Percentiles rank a stretch among this genome's conserved stretches.
These are phyloP conservation scores for Penicillium manginii DNA, from an alignment of 495 filamentous ascomycete species.

Conservation along the genomic window DNA sequence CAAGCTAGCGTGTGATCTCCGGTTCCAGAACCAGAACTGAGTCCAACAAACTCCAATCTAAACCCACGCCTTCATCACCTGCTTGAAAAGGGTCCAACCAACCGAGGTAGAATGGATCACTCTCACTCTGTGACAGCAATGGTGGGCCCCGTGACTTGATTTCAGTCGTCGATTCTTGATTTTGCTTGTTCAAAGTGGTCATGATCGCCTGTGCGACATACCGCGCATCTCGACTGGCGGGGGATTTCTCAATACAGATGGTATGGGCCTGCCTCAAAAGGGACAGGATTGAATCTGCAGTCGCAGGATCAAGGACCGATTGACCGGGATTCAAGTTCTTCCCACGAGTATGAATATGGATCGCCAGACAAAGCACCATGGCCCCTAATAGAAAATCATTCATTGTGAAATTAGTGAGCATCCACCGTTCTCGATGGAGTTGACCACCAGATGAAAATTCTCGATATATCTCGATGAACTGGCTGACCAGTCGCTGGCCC, in stretches of 20 bases:
- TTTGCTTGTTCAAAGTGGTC: constrained; percentile 9
- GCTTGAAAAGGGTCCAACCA: constrained; percentile 9
- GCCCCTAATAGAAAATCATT: constrained; percentile 26
- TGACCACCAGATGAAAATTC: constrained; percentile 23
- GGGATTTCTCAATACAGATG: constrained; percentile 20
- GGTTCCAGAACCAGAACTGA: neutral
- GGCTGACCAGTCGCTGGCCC: constrained; percentile 22
- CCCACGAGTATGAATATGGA: constrained; percentile 11
- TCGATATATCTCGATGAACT: constrained; percentile 19
- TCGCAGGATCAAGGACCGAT: neutral
- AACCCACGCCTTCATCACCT: neutral
- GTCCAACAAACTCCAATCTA: constrained; percentile 10
- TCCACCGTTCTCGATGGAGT: constrained; percentile 26
- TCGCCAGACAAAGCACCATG: constrained; percentile 21
- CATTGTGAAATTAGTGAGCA: constrained; percentile 25
- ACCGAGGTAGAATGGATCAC: neutral
- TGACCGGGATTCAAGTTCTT: neutral
- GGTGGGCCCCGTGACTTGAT: neutral
- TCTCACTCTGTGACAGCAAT: neutral
- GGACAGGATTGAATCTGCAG: constrained; percentile 3
- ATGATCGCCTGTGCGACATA: constrained; percentile 12
- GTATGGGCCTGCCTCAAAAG: constrained; percentile 11
- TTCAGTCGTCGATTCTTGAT: neutral
- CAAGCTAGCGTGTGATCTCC: constrained; percentile 3
- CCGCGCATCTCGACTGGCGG: constrained; percentile 12